phyloP scores from a whole-genome alignment of 257 asterid genomes.

The Solanum lignicaule region DNA sequence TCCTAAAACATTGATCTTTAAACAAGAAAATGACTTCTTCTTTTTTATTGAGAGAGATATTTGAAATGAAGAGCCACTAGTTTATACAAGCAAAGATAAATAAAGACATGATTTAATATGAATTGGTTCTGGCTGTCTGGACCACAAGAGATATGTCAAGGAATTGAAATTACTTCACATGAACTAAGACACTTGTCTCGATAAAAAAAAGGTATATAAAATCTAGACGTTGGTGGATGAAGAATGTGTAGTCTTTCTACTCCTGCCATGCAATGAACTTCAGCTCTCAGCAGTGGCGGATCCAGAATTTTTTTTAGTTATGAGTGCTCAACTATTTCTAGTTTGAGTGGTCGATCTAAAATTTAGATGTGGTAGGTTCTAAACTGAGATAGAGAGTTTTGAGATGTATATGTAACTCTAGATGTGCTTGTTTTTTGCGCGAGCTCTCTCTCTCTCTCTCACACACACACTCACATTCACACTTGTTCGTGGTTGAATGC shows the following conservation, averaged over 20 bases:
- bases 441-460: background rate
- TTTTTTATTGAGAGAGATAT: background rate
- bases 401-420: background rate
- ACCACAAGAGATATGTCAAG: background rate
- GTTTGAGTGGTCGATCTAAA: background rate
- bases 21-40: background rate
- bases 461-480: background rate
- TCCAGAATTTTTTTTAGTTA: background rate
- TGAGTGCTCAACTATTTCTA: background rate
- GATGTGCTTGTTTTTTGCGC: background rate
- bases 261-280: background rate
- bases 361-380: background rate
- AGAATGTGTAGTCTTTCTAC: background rate
- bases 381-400: background rate
- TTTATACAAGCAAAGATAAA: background rate
- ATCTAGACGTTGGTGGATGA: background rate
- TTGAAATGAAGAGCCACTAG: background rate
- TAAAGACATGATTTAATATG: background rate
- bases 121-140: background rate
- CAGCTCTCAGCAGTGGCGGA: background rate
- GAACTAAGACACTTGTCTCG: background rate
- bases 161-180: background rate
- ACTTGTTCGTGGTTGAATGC: background rate
- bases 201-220: background rate
- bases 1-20: background rate